Base-by-base conservation (phyloP, 768 basidiomycete species). In the Mycena albidolilacea region DNA sequence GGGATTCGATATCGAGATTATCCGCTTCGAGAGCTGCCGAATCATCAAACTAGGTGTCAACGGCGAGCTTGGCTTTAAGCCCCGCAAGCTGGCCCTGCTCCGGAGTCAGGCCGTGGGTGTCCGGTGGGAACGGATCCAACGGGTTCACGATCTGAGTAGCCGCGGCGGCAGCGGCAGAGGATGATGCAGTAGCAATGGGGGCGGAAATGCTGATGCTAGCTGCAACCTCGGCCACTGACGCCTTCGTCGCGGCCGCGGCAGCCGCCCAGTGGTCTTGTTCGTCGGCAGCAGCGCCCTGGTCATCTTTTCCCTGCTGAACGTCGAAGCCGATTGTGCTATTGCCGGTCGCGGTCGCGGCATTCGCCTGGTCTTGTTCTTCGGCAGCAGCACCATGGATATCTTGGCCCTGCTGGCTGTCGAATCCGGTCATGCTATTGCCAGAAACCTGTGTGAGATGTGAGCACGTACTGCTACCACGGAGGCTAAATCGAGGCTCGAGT, bases 81-180 rank as follows among this genome's bases (percentile, higher is more conserved):
- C 62, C 60, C 7, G 63, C 19, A 30, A 64, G 63, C 63, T 64
- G 46, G 17, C 63, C 63, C 43, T 48, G 30, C 44, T 64, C 63
- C 3, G 48, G 63, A 2, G 46, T 50, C 35, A 64, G 46, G 19
- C 19, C 17, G 17, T 52, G 19, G 50, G 17, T 37, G 48, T 50
- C 50, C 17, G 3, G 17, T 15, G 17, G 46, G 19, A 64, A 11
- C 8, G 63, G 63, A 17, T 50, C 63, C 19, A 38, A 4, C 8
- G 63, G 63, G 63, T 38, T 52, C 17, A 21, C 15, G 4, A 30
- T 52, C 3, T 37, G 30, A 1, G 63, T 64, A 17, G 63, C 48
- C 2, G 46, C 63, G 9, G 11, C 46, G 3, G 63, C 63, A 10
- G 46, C 48, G 2, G 48, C 63, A 8, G 62, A 63, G 8, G 46